Base-by-base conservation (phyloP, 371 early-diverging fungal genomes). In the Lichtheimia corymbifera region DNA sequence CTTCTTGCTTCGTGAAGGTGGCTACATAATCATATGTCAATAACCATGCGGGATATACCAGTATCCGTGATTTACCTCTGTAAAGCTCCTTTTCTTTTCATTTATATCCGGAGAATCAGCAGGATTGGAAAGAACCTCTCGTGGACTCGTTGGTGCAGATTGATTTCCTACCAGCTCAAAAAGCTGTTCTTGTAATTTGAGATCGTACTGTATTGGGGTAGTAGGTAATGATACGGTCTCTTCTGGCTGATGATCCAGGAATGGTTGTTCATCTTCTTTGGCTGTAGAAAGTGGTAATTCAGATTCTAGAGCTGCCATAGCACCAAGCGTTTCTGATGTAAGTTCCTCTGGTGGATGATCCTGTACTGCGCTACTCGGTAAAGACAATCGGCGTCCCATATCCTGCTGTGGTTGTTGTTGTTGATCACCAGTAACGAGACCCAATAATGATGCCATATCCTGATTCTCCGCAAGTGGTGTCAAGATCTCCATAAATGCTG, bases 351-450 rank as follows among this genome's bases (percentile, higher is more conserved):
- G 73, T 28, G n/a, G 47, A 45, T 56, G 67, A 18, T 70, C 76
- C 14, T 69, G 66, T 1, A 76, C 73, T 2, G 76, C 63, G 59
- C 66, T 76, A 27, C 76, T 76, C 4, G 76, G 76, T 53, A 76
- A 58, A 11, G 76, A 76, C 4, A 70, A 73, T 13, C 76, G 58
- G 49, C 74, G 63, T 27, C 61, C 30, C 40, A 69, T 50, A 27
- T 58, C 59, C 22, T 68, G 59, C 1, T 47, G 47, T 22, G 22
- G 47, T 17, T 13, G 47, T 18, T 13, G 47, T 18, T 47, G 2
- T 53, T 22, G 24, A 53, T 45, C 18, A 0, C 1, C 0, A 17
- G 47, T 22, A 35, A 22, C 30, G 57, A n/a, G 17, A 6, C 22
- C 50, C 27, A 49, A 20, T 50, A 47, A 17, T 47, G 47, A 47